These are phyloP conservation scores for Apiospora pterosperma DNA, from an alignment of 2,329 filamentous ascomycete genomes.

Conservation along the genomic window DNA sequence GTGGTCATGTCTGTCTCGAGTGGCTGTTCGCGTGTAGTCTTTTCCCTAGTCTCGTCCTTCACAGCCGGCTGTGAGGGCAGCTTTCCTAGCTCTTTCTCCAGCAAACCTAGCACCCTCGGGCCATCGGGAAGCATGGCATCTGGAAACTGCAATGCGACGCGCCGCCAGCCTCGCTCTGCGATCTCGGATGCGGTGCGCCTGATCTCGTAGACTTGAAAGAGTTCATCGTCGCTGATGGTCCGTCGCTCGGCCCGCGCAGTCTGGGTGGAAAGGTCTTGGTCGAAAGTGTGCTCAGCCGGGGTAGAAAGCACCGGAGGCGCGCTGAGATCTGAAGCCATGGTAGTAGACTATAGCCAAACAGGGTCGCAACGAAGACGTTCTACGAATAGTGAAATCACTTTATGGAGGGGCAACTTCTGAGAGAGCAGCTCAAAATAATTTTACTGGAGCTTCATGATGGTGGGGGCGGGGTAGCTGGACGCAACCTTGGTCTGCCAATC, in stretches of 20 bases:
- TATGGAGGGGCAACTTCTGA: not conserved
- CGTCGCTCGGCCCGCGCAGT: slow-evolving; percentile 26
- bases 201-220: slow-evolving; percentile 80
- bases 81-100: slow-evolving; percentile 38
- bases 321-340: slow-evolving; percentile 46
- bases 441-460: not conserved
- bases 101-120: slow-evolving; percentile 68
- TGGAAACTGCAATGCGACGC: slow-evolving; percentile 91
- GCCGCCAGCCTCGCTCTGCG: slow-evolving; percentile 63
- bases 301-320: slow-evolving; percentile 61
- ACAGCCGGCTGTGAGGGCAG: slow-evolving; percentile 8
- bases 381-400: not conserved
- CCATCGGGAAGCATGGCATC: slow-evolving; percentile 89
- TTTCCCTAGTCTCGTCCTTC: slow-evolving; percentile 9
- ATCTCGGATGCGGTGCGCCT: slow-evolving; percentile 76
- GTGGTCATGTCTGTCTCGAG: slow-evolving; percentile 8
- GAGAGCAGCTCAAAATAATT: not conserved
- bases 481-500: not conserved
- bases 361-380: not conserved
- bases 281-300: slow-evolving; percentile 53
- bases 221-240: slow-evolving; percentile 57
- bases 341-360: not conserved
- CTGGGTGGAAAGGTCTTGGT: slow-evolving; percentile 40
- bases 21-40: not conserved
- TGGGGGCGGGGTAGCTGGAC: not conserved